Conservation (phyloP, 345 rosid genomes). For the Eucalyptus paniculata region DNA sequence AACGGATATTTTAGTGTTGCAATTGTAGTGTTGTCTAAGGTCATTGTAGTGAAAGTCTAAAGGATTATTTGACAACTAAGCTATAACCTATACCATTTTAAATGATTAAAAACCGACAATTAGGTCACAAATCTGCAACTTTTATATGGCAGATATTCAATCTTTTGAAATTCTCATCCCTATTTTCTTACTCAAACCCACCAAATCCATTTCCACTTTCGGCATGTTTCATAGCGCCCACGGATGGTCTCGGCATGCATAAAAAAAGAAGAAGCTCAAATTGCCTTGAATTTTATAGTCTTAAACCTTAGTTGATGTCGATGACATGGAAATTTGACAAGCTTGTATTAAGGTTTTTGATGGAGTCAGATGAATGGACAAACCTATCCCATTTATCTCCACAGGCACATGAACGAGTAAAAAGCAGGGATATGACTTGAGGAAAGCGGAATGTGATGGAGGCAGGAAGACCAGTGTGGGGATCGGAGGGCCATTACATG, state of each 20-base stretch:
- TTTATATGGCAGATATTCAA: neutral
- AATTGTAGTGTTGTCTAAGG: neutral
- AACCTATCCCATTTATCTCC: neutral
- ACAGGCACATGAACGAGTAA: neutral
- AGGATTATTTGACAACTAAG: neutral
- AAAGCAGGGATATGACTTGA: neutral
- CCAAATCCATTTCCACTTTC: neutral
- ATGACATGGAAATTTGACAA: neutral
- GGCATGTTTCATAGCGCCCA: neutral
- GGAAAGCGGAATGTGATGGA: neutral
- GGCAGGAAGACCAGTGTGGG: neutral
- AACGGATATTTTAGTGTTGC: neutral
- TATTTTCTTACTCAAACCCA: neutral
- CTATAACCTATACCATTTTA: neutral
- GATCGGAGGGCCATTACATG: neutral
- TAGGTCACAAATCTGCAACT: neutral
- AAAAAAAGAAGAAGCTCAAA: neutral
- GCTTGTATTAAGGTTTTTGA: neutral
- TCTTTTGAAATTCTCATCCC: neutral
- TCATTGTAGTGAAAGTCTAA: neutral
- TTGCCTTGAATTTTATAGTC: neutral
- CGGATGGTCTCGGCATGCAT: neutral
- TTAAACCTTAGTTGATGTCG: neutral
- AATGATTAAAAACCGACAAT: neutral
- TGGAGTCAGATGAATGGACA: neutral